Evolutionary conservation across 345 rosid species (phyloP).

Genomic region (Alliaria petiolata): DNA sequence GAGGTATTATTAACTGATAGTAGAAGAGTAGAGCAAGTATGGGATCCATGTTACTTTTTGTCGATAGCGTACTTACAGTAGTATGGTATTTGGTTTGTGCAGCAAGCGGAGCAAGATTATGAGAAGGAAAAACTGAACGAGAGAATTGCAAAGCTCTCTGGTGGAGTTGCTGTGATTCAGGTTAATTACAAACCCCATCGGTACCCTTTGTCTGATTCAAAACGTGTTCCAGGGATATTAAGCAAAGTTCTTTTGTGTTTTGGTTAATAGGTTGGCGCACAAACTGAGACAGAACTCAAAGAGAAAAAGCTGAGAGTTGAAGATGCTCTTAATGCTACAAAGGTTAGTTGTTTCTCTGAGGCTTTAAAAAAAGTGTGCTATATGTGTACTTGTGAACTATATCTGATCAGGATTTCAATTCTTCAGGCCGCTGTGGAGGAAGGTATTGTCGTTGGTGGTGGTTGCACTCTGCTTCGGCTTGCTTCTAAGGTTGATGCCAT

Average conservation of each 20-base stretch:
- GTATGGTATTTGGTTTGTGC: constrained; percentile 12
- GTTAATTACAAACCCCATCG: constrained; percentile 24
- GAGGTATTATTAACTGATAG: constrained; percentile 47
- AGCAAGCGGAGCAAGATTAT: constrained; percentile 93
- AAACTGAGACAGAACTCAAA: constrained; percentile 89
- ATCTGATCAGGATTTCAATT: background rate
- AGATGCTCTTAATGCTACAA: constrained; percentile 98
- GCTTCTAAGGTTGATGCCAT: constrained; percentile 73
- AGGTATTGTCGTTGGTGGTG: constrained; percentile 88
- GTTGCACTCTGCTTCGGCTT: constrained; percentile 74
- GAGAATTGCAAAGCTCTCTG: constrained; percentile 91
- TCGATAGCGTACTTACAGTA: background rate
- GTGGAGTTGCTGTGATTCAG: constrained; percentile 89
- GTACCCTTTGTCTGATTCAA: background rate
- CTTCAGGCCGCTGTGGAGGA: constrained; percentile 86
- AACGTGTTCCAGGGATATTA: background rate
- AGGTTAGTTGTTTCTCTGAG: constrained; percentile 36
- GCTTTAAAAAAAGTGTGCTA: background rate
- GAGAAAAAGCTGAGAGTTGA: constrained; percentile 97
- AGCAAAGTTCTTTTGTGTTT: background rate
- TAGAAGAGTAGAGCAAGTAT: background rate
- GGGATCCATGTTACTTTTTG: background rate
- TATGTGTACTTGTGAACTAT: background rate
- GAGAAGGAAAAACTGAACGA: constrained; percentile 92
- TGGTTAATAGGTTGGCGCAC: constrained; percentile 65